A percentile compares a stretch with the other conserved stretches of the same genome.
Conservation (phyloP, 768 basidiomycete genomes). For the Gymnopilus junonius region DNA sequence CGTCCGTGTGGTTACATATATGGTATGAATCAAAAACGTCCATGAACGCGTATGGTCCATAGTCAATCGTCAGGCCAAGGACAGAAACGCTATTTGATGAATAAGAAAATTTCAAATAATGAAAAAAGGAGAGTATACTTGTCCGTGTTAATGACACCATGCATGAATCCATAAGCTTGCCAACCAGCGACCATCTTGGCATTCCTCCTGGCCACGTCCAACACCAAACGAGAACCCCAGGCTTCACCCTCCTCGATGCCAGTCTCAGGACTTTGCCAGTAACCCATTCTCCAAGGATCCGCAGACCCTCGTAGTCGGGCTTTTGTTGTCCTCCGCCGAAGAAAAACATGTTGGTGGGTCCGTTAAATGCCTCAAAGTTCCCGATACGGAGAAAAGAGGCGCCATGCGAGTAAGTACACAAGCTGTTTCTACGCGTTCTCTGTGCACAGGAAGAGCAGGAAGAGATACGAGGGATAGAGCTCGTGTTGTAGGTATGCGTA, state of each 20-base stretch:
- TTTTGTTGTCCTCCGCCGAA: slow-evolving; percentile 80
- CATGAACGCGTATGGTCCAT: slow-evolving; percentile 94
- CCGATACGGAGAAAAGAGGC: slow-evolving; percentile 94
- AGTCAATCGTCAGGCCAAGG: slow-evolving; percentile 78
- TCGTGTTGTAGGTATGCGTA: slow-evolving; percentile 87
- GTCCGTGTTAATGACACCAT: slow-evolving; percentile 97
- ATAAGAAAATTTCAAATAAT: not conserved
- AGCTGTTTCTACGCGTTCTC: slow-evolving; percentile 76
- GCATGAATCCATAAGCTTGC: slow-evolving; percentile 96
- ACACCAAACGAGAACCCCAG: slow-evolving; percentile 75
- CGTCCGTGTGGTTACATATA: slow-evolving; percentile 91
- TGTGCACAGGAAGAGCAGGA: slow-evolving; percentile 70
- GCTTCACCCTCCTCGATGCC: slow-evolving; percentile 49
- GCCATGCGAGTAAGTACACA: slow-evolving; percentile 82
- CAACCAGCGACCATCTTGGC: slow-evolving; percentile 93
- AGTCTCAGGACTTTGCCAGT: slow-evolving; percentile 60
- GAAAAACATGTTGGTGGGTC: slow-evolving; percentile 65
- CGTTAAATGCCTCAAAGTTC: slow-evolving; percentile 85
- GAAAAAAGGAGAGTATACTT: slow-evolving; percentile 55
- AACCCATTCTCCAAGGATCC: slow-evolving; percentile 79
- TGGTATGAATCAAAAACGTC: slow-evolving; percentile 86
- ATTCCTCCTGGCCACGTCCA: slow-evolving; percentile 83
- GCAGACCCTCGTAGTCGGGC: slow-evolving; percentile 74
- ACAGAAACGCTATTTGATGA: slow-evolving; percentile 64
- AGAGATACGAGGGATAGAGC: slow-evolving; percentile 80